Conservation (phyloP, 1,284 basidiomycete genomes). For the Ceratobasidium sp. region DNA sequence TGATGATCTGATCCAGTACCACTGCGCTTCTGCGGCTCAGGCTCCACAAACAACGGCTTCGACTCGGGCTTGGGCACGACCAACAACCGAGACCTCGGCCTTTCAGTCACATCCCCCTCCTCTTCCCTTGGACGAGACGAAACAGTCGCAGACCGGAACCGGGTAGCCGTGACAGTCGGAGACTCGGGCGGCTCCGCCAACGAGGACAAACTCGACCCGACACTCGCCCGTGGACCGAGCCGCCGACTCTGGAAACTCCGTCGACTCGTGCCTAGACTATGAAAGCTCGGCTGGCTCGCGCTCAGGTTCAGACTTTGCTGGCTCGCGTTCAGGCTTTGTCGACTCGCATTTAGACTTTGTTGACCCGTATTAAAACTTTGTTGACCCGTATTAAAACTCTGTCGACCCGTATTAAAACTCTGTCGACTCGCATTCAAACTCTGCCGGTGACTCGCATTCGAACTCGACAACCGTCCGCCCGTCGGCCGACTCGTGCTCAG, state of each 20-base stretch:
- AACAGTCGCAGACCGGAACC: background rate
- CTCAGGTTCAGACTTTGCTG: background rate
- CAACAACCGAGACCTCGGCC: conserved; percentile 13
- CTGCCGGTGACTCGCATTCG: background rate
- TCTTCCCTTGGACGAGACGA: background rate
- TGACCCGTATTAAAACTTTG: too few species aligned
- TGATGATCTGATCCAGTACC: too few species aligned
- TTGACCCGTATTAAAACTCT: too few species aligned
- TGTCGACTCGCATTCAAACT: too few species aligned
- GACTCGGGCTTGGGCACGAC: conserved; percentile 8
- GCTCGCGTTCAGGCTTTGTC: background rate
- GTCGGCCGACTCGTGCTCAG: background rate
- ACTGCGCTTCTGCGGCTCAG: background rate
- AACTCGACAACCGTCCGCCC: background rate
- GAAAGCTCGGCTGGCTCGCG: conserved; percentile 10
- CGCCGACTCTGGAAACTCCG: conserved; percentile 10
- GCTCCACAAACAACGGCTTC: conserved; percentile 15
- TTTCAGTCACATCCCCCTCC: background rate
- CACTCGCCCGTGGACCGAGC: background rate
- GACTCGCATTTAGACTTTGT: too few species aligned
- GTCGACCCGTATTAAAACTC: too few species aligned
- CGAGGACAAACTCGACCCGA: background rate
- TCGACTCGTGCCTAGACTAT: conserved; percentile 1
- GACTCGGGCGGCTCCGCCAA: conserved; percentile 37
- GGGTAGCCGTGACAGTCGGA: conserved; percentile 27